phyloP scores from a whole-genome alignment of 306 rosid species.

The Quercus dentata region DNA sequence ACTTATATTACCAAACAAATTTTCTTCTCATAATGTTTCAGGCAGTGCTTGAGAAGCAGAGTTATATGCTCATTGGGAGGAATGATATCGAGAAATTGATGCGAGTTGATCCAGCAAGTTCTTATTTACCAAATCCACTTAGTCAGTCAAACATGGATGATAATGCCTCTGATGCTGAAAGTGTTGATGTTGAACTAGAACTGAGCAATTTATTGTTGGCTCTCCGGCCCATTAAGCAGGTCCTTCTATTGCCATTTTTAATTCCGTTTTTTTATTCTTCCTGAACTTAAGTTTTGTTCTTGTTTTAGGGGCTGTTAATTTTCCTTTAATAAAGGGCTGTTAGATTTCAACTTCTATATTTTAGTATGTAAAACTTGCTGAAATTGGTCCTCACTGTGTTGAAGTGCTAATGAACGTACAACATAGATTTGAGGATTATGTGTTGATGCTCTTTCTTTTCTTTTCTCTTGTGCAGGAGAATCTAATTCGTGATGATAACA shows the following conservation, averaged over 20 bases:
- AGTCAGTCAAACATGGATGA: slow-evolving; percentile 47
- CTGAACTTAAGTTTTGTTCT: neutral
- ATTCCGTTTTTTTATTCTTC: neutral
- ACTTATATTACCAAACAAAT: slow-evolving; percentile 1
- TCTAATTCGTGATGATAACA: slow-evolving; percentile 93
- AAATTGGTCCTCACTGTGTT: neutral
- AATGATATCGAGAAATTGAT: slow-evolving; percentile 91
- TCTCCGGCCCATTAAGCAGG: slow-evolving; percentile 96
- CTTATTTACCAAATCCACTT: slow-evolving; percentile 58
- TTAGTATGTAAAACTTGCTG: slow-evolving; percentile 4
- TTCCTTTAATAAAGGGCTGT: neutral
- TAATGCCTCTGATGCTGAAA: slow-evolving; percentile 70
- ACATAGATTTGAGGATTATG: neutral
- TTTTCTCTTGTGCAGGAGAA: slow-evolving; percentile 64
- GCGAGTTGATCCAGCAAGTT: slow-evolving; percentile 81
- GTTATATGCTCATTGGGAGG: slow-evolving; percentile 99
- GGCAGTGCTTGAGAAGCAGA: slow-evolving; percentile 99
- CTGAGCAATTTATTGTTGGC: slow-evolving; percentile 63
- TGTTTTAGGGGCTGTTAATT: neutral
- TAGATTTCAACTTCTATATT: neutral
- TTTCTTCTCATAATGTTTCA: slow-evolving; percentile 35
- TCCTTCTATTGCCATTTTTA: slow-evolving; percentile 24
- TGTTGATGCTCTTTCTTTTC: slow-evolving; percentile 12
- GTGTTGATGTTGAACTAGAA: slow-evolving; percentile 72
- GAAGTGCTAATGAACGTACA: neutral